These are phyloP conservation scores for Monosporozyma unispora DNA, from an alignment of 805 yeast species.

Conservation along the genomic window DNA sequence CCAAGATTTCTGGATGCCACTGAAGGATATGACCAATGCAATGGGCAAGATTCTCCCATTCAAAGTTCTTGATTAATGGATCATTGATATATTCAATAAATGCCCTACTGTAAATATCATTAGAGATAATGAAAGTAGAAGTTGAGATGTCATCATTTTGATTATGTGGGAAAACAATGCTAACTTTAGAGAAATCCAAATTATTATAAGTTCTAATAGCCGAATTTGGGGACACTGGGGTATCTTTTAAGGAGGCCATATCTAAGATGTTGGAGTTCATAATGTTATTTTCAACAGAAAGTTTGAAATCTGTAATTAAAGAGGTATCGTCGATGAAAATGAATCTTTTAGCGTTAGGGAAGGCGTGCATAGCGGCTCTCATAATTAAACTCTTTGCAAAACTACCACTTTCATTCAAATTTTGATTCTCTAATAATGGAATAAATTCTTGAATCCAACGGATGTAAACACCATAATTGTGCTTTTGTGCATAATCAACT, in stretches of 20 bases:
- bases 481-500: slow-evolving; percentile 76
- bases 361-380: slow-evolving; percentile 87
- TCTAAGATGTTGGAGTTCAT: slow-evolving; percentile 53
- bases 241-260: slow-evolving; percentile 55
- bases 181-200: slow-evolving; percentile 44
- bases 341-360: slow-evolving; percentile 83
- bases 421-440: slow-evolving; percentile 46
- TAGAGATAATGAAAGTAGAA: slow-evolving; percentile 61
- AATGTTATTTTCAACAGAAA: slow-evolving; percentile 52
- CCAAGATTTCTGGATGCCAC: slow-evolving; percentile 84
- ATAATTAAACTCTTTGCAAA: slow-evolving; percentile 30
- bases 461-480: slow-evolving; percentile 73
- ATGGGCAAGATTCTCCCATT: slow-evolving; percentile 34
- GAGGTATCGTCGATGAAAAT: slow-evolving; percentile 82
- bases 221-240: slow-evolving; percentile 45
- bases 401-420: slow-evolving; percentile 22
- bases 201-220: slow-evolving; percentile 49
- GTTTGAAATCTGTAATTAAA: slow-evolving; percentile 59
- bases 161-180: slow-evolving; percentile 63
- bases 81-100: slow-evolving; percentile 77
- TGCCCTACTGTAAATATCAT: slow-evolving; percentile 55
- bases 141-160: slow-evolving; percentile 49
- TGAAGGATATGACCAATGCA: slow-evolving; percentile 80
- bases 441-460: slow-evolving; percentile 80
- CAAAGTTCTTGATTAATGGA: slow-evolving; percentile 57